Base-by-base conservation (phyloP, 2,329 filamentous ascomycete genomes). In the Cytospora schulzeri region DNA sequence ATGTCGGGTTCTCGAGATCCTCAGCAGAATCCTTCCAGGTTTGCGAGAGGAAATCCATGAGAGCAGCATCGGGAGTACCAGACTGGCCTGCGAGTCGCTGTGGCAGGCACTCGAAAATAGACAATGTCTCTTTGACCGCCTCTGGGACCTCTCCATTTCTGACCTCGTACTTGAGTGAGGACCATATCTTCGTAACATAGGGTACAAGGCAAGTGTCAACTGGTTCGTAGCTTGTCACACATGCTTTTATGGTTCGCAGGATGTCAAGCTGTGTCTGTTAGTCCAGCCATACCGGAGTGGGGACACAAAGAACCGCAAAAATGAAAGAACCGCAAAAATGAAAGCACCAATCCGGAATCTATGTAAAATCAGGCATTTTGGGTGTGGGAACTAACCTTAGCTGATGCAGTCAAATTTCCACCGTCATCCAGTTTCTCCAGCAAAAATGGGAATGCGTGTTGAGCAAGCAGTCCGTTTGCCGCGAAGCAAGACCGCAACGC, bases 121-220 rank as follows among this genome's bases (percentile, higher is more conserved):
- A 81, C 19, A 87, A 74, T 0, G 85, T 86, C 3, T 81, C 81
- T 70, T 85, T 81, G 17, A 87, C 83, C 0, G 80, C 81, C 66
- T 87, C 85, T 65, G 83, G 80, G 11, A 85, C 79, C 65, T 88
- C 85, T 15, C 85, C 85, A 61, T 87, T 86, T 38, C 85, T 82
- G 15, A 87, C 85, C 68, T 88, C 85, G 66, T 86, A 87, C 70
- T 87, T 88, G 55, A 88, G 80, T n/a, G 84, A 84, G 33, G 78
- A 77, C 85, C 85, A 88, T 55, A 86, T 80, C 53, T 81, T 78
- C 57, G 80, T 76, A 22, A 79, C 75, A 57, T 82, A 80, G 0
- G 85, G 84, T 1, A 76, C 76, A 17, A 87, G 71, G 11, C 78
- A 82, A 61, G 80, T 75, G 38, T 80, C 74, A 0, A 81, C 76